Percentiles rank a stretch among this genome's conserved stretches.
phyloP scores from a whole-genome alignment of 345 rosid species.

The Conringia planisiliqua region DNA sequence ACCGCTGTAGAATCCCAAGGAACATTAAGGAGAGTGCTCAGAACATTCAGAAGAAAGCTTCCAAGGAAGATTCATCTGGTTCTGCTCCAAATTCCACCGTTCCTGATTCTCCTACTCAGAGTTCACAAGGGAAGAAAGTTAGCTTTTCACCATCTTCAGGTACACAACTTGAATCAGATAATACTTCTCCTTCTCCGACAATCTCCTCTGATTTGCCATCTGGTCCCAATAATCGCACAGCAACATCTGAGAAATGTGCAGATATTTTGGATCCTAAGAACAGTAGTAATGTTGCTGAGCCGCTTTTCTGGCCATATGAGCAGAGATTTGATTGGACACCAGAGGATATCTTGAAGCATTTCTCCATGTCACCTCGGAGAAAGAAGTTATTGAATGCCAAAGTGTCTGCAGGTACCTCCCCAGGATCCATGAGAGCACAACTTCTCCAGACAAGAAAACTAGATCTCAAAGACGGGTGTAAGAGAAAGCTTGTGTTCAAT shows the following conservation, averaged over 20 bases:
- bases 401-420: slow-evolving; percentile 21
- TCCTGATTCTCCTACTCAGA: slow-evolving; percentile 25
- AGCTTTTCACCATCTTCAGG: slow-evolving; percentile 19
- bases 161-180: slow-evolving; percentile 11
- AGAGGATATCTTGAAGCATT: slow-evolving; percentile 43
- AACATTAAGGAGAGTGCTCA: background rate
- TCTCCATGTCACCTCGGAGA: slow-evolving; percentile 52
- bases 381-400: slow-evolving; percentile 10
- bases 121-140: slow-evolving; percentile 32
- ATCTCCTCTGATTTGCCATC: slow-evolving; percentile 6
- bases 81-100: background rate
- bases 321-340: slow-evolving; percentile 43
- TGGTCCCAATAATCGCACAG: background rate
- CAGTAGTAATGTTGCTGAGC: slow-evolving; percentile 26
- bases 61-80: background rate
- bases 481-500: slow-evolving; percentile 26
- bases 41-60: slow-evolving; percentile 11
- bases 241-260: slow-evolving; percentile 5
- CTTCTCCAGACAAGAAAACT: slow-evolving; percentile 16
- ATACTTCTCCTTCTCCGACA: background rate
- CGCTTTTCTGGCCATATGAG: slow-evolving; percentile 59
- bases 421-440: slow-evolving; percentile 26
- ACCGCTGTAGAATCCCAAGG: slow-evolving; percentile 1
- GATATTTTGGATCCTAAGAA: slow-evolving; percentile 30
- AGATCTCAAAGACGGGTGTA: slow-evolving; percentile 22